Base-by-base conservation (phyloP, 2,329 filamentous ascomycete species). In the Trichoderma hamatum region DNA sequence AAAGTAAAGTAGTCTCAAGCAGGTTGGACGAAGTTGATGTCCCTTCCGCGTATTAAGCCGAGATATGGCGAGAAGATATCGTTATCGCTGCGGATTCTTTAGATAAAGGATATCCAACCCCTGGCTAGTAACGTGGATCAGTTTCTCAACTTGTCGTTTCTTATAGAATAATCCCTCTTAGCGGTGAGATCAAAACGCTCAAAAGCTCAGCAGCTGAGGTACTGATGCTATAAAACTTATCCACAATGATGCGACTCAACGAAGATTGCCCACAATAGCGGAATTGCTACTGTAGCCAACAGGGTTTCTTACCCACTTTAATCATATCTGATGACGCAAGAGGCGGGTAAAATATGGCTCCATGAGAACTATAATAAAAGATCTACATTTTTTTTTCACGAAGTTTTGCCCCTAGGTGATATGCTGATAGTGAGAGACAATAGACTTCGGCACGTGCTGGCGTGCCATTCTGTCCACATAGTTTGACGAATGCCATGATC, bases 401-500 rank as follows among this genome's bases (percentile, higher is more conserved):
- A 65, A 30, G 51, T 66, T 58, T 66, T 28, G 36, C 63, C 52
- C 52, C 52, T 34, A 43, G 3, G 28, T 52, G 36, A 16, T 26
- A 66, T 34, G 28, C 34, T 58, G 28, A 49, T 10, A 5, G 36
- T n/a, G 6, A 46, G 26, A 26, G 36, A 58, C 52, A 49, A 34
- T 55, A 65, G 24, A 13, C 62, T 65, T 56, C 26, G 24, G 62
- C 49, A 39, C 56, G 36, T n/a, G 34, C 54, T 66, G 52, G 28
- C 63, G 39, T 66, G 63, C 39, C 36, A 58, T 66, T 14, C 21
- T 65, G 51, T 28, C 51, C 43, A 21, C 32, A 30, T 28, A 13
- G 26, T 26, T 28, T 58, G 63, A 30, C 63, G 63, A 66, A 66
- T 66, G 36, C 46, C 52, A 66, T 58, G 28, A 28, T 49, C 52